These are phyloP conservation scores for Xerocomellus chrysenteron DNA, from an alignment of 768 basidiomycete genomes.

Conservation along the genomic window DNA sequence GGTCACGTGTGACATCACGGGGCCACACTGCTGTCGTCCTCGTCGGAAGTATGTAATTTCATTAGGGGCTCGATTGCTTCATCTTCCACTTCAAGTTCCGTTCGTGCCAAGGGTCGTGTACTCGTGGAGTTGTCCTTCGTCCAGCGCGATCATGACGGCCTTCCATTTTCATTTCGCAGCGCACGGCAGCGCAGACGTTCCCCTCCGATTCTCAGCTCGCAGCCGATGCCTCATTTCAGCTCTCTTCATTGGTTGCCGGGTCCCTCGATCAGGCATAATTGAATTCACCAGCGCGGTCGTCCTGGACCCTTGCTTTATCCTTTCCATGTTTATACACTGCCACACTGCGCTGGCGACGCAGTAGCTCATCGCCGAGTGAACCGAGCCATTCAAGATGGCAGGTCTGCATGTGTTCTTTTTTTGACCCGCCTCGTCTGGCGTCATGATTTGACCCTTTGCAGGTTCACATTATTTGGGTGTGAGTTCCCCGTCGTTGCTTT, in stretches of 20 bases:
- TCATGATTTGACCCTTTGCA: slow-evolving; percentile 5
- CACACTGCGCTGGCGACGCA: background rate
- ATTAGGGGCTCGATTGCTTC: background rate
- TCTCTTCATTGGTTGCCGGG: slow-evolving; percentile 7
- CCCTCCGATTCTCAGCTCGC: slow-evolving; percentile 10
- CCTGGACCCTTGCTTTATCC: background rate
- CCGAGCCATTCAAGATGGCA: background rate
- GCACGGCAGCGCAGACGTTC: slow-evolving; percentile 4
- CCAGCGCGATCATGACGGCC: slow-evolving; percentile 11
- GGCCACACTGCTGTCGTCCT: background rate
- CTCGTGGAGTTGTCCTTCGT: background rate
- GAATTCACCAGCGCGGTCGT: background rate
- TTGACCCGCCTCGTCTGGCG: background rate
- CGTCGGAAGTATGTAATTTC: background rate
- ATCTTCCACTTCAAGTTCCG: slow-evolving; percentile 18
- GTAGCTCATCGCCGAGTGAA: background rate
- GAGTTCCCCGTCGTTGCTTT: slow-evolving; percentile 25
- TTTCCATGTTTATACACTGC: background rate
- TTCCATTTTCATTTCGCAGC: slow-evolving; percentile 22
- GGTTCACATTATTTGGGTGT: background rate
- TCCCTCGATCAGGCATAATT: slow-evolving; percentile 7
- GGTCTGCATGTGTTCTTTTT: background rate
- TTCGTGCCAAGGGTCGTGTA: slow-evolving; percentile 10
- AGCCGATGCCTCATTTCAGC: slow-evolving; percentile 14
- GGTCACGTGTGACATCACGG: slow-evolving; percentile 19